Conservation (phyloP, 2,329 filamentous ascomycete species). For the Trematosphaeria pertusa region DNA sequence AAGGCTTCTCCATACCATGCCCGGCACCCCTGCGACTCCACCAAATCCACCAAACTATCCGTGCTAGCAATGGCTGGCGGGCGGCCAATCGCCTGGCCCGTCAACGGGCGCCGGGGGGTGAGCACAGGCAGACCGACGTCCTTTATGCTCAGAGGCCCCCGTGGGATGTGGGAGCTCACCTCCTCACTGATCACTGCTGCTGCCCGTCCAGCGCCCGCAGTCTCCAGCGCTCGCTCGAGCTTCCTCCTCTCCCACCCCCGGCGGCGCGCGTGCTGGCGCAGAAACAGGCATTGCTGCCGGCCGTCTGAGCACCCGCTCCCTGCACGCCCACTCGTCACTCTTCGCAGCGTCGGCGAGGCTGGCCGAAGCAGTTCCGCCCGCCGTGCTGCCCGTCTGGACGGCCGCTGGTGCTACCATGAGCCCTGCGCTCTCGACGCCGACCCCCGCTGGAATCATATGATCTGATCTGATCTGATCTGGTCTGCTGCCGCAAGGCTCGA, state of each 20-base stretch:
- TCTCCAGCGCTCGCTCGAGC: background rate
- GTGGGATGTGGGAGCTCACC: constrained; percentile 24
- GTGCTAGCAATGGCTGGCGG: constrained; percentile 21
- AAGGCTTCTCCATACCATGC: constrained; percentile 15
- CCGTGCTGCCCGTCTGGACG: constrained; percentile 26
- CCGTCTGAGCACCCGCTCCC: background rate
- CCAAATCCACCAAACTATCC: constrained; percentile 33
- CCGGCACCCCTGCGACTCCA: constrained; percentile 15
- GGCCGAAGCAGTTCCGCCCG: constrained; percentile 24
- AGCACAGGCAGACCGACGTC: constrained; percentile 27
- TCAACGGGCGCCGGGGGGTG: constrained; percentile 16
- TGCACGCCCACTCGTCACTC: background rate
- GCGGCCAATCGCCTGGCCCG: constrained; percentile 32
- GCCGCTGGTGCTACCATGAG: constrained; percentile 40
- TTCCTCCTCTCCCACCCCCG: constrained; percentile 3
- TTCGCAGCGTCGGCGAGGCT: constrained; percentile 1
- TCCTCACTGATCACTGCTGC: constrained; percentile 6
- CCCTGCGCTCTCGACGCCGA: constrained; percentile 21
- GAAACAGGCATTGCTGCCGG: background rate
- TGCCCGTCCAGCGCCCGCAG: background rate
- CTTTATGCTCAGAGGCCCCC: constrained; percentile 43
- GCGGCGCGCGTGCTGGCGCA: constrained; percentile 15
- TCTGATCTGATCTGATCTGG: no score
- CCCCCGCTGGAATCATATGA: constrained; percentile 21
- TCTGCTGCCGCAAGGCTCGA: background rate